Evolutionary conservation across 805 yeast genomes (phyloP).

Genomic region (Hanseniaspora osmophila): DNA sequence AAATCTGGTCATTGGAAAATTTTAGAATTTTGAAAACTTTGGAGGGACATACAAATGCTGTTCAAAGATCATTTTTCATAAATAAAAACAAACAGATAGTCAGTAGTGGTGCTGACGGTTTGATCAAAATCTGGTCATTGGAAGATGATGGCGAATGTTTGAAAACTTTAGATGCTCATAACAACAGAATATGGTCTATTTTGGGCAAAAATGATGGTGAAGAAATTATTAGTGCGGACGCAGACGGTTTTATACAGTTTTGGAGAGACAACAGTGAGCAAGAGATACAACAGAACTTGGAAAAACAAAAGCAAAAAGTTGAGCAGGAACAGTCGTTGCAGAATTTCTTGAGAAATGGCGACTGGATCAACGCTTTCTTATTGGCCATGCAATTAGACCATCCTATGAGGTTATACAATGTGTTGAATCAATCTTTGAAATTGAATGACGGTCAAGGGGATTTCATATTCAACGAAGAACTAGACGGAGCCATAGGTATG

Average conservation of each 20-base stretch:
- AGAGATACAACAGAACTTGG: constrained; percentile 35
- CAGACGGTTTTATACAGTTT: constrained; percentile 79
- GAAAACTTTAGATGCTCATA: constrained; percentile 83
- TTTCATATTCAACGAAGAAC: constrained; percentile 26
- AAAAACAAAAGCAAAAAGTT: constrained; percentile 39
- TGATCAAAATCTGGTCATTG: constrained; percentile 80
- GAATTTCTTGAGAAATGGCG: constrained; percentile 54
- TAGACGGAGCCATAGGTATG: constrained; percentile 49
- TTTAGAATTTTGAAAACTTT: constrained; percentile 66
- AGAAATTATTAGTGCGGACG: constrained; percentile 74
- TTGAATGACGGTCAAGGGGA: constrained; percentile 27
- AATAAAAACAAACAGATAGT: constrained; percentile 54
- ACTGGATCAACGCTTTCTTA: constrained; percentile 81
- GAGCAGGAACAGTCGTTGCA: constrained; percentile 83
- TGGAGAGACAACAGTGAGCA: constrained; percentile 87
- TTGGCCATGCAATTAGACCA: constrained; percentile 79
- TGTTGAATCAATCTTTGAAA: constrained; percentile 47
- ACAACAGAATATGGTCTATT: constrained; percentile 88
- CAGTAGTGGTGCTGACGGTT: constrained; percentile 83
- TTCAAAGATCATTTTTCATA: constrained; percentile 65
- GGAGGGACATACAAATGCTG: constrained; percentile 90
- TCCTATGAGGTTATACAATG: constrained; percentile 75
- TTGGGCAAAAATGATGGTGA: constrained; percentile 52
- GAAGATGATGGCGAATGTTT: constrained; percentile 55
- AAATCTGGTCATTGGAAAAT: constrained; percentile 76